Conservation (phyloP, 2,329 filamentous ascomycete species). For the Ampelomyces quisqualis region DNA sequence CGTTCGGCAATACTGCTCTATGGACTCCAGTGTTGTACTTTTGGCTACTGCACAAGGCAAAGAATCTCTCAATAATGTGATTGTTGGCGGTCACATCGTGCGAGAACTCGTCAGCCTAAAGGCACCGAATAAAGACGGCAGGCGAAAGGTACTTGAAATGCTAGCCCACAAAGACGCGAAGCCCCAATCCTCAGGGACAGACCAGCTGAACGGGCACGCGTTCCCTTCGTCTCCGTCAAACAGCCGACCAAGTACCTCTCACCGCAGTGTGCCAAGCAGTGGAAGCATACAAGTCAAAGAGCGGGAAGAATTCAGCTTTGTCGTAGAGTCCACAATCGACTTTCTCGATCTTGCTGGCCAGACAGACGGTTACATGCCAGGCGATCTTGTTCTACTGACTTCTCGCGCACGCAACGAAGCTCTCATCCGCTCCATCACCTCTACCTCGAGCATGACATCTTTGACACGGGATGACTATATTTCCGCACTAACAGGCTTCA, state of each 20-base stretch:
- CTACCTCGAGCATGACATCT: slow-evolving; percentile 51
- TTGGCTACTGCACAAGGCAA: slow-evolving; percentile 91
- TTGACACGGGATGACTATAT: slow-evolving; percentile 77
- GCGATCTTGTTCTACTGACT: slow-evolving; percentile 82
- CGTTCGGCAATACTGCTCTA: slow-evolving; percentile 78
- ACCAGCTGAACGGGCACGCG: slow-evolving; percentile 31
- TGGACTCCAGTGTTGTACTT: slow-evolving; percentile 78
- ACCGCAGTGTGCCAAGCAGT: slow-evolving; percentile 48
- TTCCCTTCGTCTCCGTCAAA: slow-evolving; percentile 49
- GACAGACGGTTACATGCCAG: slow-evolving; percentile 97
- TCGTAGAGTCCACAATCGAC: slow-evolving; percentile 75
- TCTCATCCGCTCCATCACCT: slow-evolving; percentile 74
- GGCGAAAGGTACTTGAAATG: slow-evolving; percentile 79
- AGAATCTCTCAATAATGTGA: slow-evolving; percentile 84
- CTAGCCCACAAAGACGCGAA: slow-evolving; percentile 58
- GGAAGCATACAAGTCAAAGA: slow-evolving; percentile 37
- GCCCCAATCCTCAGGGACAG: slow-evolving; percentile 20
- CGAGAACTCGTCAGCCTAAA: slow-evolving; percentile 87
- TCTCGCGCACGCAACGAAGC: slow-evolving; percentile 88
- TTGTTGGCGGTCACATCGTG: slow-evolving; percentile 88
- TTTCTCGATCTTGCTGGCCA: slow-evolving; percentile 90
- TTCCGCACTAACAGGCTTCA: slow-evolving; percentile 85
- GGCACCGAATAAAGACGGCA: slow-evolving; percentile 87
- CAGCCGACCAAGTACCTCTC: slow-evolving; percentile 49
- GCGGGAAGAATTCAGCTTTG: slow-evolving; percentile 57